Evolutionary conservation across 257 asterid species (phyloP).

Genomic region (Ballota nigra): DNA sequence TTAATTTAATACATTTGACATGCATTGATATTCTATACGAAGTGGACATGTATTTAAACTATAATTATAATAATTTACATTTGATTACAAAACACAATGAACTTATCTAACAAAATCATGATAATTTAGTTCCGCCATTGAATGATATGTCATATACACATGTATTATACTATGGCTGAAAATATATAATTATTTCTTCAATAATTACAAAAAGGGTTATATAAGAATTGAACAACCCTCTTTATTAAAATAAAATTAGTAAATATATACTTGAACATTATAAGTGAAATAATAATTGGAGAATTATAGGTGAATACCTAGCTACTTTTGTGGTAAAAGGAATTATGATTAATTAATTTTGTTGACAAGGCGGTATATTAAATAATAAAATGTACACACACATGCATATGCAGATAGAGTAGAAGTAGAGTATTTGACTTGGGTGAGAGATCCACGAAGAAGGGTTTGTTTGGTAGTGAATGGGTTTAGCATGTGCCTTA

Average conservation of each 20-base stretch:
- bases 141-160: neutral
- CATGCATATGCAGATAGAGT: constrained; percentile 37
- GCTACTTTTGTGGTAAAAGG: neutral
- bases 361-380: neutral
- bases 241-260: no score
- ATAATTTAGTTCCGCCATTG: neutral
- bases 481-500: constrained; percentile 41
- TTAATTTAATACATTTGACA: no score
- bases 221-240: no score
- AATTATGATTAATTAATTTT: neutral
- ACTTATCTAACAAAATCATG: neutral
- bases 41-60: no score
- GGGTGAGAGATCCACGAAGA: constrained; percentile 40
- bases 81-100: neutral
- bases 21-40: no score
- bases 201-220: neutral
- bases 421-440: constrained; percentile 48
- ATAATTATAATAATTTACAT: neutral
- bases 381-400: constrained; percentile 12
- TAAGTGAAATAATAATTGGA: neutral
- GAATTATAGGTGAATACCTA: neutral
- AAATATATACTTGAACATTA: neutral
- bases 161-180: neutral
- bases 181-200: neutral
- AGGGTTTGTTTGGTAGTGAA: constrained; percentile 54